Evolutionary conservation across 129 eudicot genomes (phyloP).

Genomic region (Saposhnikovia divaricata): DNA sequence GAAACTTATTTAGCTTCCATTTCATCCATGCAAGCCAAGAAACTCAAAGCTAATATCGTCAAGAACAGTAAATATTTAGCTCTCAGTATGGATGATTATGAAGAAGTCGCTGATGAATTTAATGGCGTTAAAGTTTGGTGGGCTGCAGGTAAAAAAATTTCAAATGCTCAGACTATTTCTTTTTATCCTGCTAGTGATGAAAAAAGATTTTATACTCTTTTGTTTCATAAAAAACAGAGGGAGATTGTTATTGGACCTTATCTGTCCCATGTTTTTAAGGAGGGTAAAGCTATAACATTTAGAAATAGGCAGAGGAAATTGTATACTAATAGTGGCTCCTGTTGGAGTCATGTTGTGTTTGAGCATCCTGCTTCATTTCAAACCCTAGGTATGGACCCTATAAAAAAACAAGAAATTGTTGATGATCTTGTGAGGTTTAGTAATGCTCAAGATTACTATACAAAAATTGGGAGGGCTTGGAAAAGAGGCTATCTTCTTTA

Average conservation of each 20-base stretch:
- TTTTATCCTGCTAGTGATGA: slow-evolving; percentile 19
- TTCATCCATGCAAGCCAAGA: slow-evolving; percentile 24
- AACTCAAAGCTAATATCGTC: slow-evolving; percentile 25
- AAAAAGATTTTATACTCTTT: slow-evolving; percentile 29
- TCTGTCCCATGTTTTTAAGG: slow-evolving; percentile 30
- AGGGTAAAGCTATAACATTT: slow-evolving; percentile 29
- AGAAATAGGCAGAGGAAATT: slow-evolving; percentile 26
- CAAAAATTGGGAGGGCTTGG: slow-evolving; percentile 29
- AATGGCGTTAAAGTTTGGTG: slow-evolving; percentile 45
- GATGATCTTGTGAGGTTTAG: slow-evolving; percentile 26
- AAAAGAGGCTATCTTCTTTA: slow-evolving; percentile 36
- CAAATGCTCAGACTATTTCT: slow-evolving; percentile 9
- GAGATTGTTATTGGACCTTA: slow-evolving; percentile 23
- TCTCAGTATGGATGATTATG: slow-evolving; percentile 35
- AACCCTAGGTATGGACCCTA: slow-evolving; percentile 23
- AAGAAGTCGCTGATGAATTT: slow-evolving; percentile 37
- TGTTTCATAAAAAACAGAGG: slow-evolving; percentile 32
- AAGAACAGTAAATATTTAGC: slow-evolving; percentile 15
- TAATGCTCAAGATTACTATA: slow-evolving; percentile 25
- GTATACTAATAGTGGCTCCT: slow-evolving; percentile 20
- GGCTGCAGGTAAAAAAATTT: slow-evolving; percentile 13
- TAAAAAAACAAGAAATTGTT: slow-evolving; percentile 25
- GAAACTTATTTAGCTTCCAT: slow-evolving; percentile 35
- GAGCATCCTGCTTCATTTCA: slow-evolving; percentile 34
- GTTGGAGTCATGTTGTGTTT: slow-evolving; percentile 26